These are phyloP conservation scores for Meyerozyma sp. DNA, from an alignment of 1,139 yeast species.

Conservation along the genomic window DNA sequence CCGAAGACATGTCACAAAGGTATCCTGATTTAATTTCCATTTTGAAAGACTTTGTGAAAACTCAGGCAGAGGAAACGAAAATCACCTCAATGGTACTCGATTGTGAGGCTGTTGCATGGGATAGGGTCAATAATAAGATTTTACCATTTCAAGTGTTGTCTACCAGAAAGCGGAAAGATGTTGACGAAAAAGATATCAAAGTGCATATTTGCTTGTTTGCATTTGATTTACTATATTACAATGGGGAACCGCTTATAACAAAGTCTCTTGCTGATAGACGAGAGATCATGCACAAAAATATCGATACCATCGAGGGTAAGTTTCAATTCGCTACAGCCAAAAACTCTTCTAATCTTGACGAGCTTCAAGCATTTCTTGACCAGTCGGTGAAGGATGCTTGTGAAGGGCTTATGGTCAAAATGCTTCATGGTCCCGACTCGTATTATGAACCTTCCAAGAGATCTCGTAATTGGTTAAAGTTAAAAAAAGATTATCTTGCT, in stretches of 20 bases:
- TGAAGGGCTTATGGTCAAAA: slow-evolving; percentile 95
- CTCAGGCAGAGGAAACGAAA: slow-evolving; percentile 25
- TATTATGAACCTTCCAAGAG: slow-evolving; percentile 92
- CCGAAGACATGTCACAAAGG: slow-evolving; percentile 94
- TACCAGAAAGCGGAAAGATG: slow-evolving; percentile 92
- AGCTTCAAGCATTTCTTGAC: slow-evolving; percentile 80
- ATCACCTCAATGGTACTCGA: slow-evolving; percentile 64
- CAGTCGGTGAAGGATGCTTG: slow-evolving; percentile 86
- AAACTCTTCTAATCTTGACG: slow-evolving; percentile 70
- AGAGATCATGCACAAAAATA: slow-evolving; percentile 46
- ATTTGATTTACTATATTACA: slow-evolving; percentile 74
- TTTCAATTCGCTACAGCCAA: slow-evolving; percentile 75
- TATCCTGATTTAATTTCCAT: slow-evolving; percentile 85
- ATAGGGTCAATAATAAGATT: slow-evolving; percentile 63
- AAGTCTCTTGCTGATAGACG: slow-evolving; percentile 69
- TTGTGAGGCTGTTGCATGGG: slow-evolving; percentile 99
- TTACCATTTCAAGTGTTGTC: slow-evolving; percentile 90
- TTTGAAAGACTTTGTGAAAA: slow-evolving; percentile 53
- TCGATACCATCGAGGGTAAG: slow-evolving; percentile 66
- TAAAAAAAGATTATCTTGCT: slow-evolving; percentile 88
- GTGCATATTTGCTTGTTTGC: slow-evolving; percentile 91
- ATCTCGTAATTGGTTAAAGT: slow-evolving; percentile 90
- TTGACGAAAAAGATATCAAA: slow-evolving; percentile 77
- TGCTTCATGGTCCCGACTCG: slow-evolving; percentile 75
- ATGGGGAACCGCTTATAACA: slow-evolving; percentile 68